Base-by-base conservation (phyloP, 2,329 filamentous ascomycete species). In the Bretziella fagacearum region DNA sequence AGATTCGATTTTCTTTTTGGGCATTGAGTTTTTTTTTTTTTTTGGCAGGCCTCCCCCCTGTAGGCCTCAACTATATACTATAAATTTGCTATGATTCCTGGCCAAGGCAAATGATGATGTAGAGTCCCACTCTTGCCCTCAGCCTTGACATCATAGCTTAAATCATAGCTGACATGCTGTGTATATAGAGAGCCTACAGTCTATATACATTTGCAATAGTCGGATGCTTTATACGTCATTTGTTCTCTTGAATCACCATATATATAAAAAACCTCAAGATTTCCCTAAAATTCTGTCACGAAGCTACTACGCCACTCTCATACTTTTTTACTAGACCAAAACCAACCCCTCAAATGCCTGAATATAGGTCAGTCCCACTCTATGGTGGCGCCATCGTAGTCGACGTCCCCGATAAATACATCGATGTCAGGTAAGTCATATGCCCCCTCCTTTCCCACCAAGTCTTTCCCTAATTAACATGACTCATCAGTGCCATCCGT, bases 381-480 rank as follows among this genome's bases (percentile, higher is more conserved):
- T 87, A 78, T 58, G 82, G 81, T 58, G 81, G 80, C 58, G 81
- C 81, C 51, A 73, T 86, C 52, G 67, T 71, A 53, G 74, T 70
- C 56, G 79, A 84, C 52, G 65, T 86, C 11, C 82, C 82, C 11
- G 60, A 66, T 44, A 70, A 69, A 53, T 84, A 83, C 60, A 73
- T 73, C 54, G 82, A 87, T 56, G 79, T 84, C 49, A 84, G 79
- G 81, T 84, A 65, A 52, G 62, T 48, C 41, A 43, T 29, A 33
- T n/a, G 17, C 33, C 18, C 46, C 13, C 13, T 26, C 27, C 17
- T 55, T 32, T 29, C 6, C 37, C 44, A 44, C 20, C 30, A 15
- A 4, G 11, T n/a, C 6, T n/a, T n/a, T 33, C 2, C n/a, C 30
- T 17, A 7, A 23, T 48, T 40, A 47, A 44, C 26, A 23, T 29